Conservation (phyloP, 257 asterid species). For the Cruciata laevipes region DNA sequence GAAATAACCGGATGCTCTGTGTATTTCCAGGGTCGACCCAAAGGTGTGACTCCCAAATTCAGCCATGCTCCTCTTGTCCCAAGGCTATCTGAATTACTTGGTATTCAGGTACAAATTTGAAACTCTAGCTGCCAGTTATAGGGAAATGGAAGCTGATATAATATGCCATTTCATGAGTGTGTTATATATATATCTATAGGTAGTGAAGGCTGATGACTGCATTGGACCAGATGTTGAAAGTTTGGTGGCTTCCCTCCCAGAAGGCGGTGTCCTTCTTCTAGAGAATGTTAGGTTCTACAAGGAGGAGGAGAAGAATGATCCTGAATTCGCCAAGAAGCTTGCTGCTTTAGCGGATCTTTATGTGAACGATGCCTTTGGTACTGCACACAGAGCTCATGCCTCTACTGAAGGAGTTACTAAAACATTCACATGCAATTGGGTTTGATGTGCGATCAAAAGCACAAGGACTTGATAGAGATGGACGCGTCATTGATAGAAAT, state of each 20-base stretch:
- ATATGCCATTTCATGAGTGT: background rate
- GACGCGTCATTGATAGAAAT: background rate
- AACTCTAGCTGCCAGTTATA: background rate
- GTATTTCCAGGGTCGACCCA: constrained; percentile 34
- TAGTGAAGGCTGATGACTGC: constrained; percentile 79
- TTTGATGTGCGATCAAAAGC: too few relatives aligned
- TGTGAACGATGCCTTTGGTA: constrained; percentile 88
- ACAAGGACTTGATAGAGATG: too few relatives aligned
- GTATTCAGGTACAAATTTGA: constrained; percentile 47
- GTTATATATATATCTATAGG: constrained; percentile 41
- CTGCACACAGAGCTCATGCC: constrained; percentile 94
- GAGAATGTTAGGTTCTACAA: constrained; percentile 90
- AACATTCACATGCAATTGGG: too few relatives aligned
- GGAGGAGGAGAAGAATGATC: constrained; percentile 91
- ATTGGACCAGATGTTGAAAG: constrained; percentile 81
- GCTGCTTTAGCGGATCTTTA: constrained; percentile 76
- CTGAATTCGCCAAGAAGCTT: constrained; percentile 82
- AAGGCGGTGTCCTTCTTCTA: constrained; percentile 68
- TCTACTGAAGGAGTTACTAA: constrained; percentile 81
- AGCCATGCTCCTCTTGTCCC: constrained; percentile 42
- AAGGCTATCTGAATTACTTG: constrained; percentile 67
- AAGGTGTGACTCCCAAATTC: constrained; percentile 36
- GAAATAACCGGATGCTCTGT: constrained; percentile 1
- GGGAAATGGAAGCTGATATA: background rate
- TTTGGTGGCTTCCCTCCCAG: constrained; percentile 62